Evolutionary conservation across 1,284 basidiomycete genomes (phyloP), one percentile per base, ranked within the genome.

Genomic region (Moesziomyces sp.): DNA sequence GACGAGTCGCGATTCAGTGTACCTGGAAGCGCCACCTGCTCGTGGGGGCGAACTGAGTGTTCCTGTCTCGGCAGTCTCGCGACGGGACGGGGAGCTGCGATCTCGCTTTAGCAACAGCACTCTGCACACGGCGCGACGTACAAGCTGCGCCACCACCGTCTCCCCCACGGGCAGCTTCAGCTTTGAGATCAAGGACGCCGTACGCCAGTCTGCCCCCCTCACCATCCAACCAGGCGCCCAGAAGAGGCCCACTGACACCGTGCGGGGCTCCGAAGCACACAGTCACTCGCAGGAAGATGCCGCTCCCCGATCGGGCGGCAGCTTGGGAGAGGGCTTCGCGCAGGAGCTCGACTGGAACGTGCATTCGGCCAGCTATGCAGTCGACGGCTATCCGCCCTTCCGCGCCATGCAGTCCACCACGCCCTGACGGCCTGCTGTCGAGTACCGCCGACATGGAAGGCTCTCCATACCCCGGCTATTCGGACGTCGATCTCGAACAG

Each of bases 161-260:
- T 66, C 63, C 26, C 64, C 64, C 0, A 28, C 56, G n/a, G 70
- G 64, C 0, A 68, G 64, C 21, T 73, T 57, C 45, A 67, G 58
- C 23, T 73, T 67, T 28, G 70, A 73, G 54, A 73, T 73, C 47
- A 59, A 51, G 18, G 64, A 73, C 28, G 64, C 54, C 21, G 57
- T 73, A 3, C 23, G 54, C 4, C 19, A 50, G 38, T 4, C 28
- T 3, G 53, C 45, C 6, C 61, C 61, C 3, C n/a, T 53, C 42
- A 28, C 54, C 24, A 40, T 67, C 18, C 45, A 35, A 3, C 8
- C 35, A 7, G 18, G n/a, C 23, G 35, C 14, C 26, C 24, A 6
- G 21, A 11, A 47, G n/a, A 6, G 21, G 11, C 30, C 10, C 30
- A 11, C 30, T 13, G 30, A 3, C 2, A 34, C 30, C 11, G 13